Conservation (phyloP, 805 yeast genomes). For the Candida nitratophila region DNA sequence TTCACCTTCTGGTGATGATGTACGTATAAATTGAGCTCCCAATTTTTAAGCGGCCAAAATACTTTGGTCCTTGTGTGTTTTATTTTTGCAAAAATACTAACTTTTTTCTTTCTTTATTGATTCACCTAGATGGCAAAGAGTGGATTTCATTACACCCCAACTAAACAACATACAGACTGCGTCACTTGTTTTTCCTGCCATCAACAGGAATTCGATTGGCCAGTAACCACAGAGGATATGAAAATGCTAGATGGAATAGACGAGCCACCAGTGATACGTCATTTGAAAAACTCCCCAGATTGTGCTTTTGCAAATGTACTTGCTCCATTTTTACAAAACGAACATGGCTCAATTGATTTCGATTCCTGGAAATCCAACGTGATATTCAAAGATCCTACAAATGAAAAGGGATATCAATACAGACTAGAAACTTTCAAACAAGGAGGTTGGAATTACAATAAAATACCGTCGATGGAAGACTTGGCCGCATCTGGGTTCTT, state of each 20-base stretch:
- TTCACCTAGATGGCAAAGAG: constrained; percentile 35
- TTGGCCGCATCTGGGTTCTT: constrained; percentile 62
- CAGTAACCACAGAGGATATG: neutral
- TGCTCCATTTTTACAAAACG: constrained; percentile 8
- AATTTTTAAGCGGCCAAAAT: no score
- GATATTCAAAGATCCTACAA: constrained; percentile 28
- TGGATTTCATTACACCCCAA: constrained; percentile 58
- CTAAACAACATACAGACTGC: constrained; percentile 36
- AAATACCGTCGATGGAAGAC: constrained; percentile 31
- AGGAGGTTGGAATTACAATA: constrained; percentile 39
- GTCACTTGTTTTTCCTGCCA: constrained; percentile 55
- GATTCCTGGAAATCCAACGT: constrained; percentile 15
- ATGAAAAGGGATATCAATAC: constrained; percentile 22
- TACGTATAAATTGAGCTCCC: neutral
- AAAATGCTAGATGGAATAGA: constrained; percentile 4
- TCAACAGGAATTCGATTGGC: constrained; percentile 53
- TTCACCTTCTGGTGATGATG: neutral
- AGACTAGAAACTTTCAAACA: constrained; percentile 34
- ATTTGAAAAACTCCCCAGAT: constrained; percentile 19
- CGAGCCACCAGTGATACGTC: constrained; percentile 15
- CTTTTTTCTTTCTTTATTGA: neutral
- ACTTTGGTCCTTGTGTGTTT: no score
- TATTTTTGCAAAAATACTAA: neutral
- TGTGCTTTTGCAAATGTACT: constrained; percentile 17
- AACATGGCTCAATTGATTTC: constrained; percentile 3